Percentiles rank a stretch among this genome's conserved stretches.
Evolutionary conservation across 2,329 filamentous ascomycete genomes (phyloP).

Genomic region (Arthrobotrys conoides): DNA sequence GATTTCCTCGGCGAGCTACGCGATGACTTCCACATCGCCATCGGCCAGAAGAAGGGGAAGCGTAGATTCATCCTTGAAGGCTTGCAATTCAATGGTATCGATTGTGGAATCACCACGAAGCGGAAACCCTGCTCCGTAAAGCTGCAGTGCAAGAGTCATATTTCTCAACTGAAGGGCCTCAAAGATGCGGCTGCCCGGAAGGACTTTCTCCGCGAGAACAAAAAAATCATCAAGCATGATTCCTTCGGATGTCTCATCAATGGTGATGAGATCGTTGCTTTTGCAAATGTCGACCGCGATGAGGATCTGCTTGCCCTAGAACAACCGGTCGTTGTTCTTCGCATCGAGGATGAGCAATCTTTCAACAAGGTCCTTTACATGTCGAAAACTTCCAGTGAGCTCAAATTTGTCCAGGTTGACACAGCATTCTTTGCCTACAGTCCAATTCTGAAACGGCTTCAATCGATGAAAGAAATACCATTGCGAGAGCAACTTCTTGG

Average conservation of each 20-base stretch:
- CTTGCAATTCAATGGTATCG: conserved; percentile 67
- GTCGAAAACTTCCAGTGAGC: conserved; percentile 66
- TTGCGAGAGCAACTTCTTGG: conserved; percentile 72
- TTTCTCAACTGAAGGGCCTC: conserved; percentile 68
- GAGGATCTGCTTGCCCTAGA: conserved; percentile 68
- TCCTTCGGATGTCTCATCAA: conserved; percentile 75
- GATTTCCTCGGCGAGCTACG: conserved; percentile 78
- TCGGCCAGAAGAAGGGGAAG: conserved; percentile 70
- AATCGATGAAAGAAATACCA: conserved; percentile 73
- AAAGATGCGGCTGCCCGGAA: conserved; percentile 66
- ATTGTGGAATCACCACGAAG: conserved; percentile 65
- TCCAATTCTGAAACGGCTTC: conserved; percentile 75
- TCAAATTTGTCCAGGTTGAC: conserved; percentile 74
- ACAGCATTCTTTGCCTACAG: conserved; percentile 79
- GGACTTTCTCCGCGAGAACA: conserved; percentile 70
- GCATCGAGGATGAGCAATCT: conserved; percentile 70
- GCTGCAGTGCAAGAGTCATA: conserved; percentile 68
- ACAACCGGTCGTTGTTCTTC: conserved; percentile 71
- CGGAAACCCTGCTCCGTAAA: conserved; percentile 67
- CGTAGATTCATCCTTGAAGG: conserved; percentile 65
- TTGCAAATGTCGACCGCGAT: conserved; percentile 74
- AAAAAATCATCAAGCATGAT: conserved; percentile 73
- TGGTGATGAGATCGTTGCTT: conserved; percentile 72
- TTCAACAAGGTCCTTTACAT: conserved; percentile 70
- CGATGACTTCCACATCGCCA: conserved; percentile 73